Evolutionary conservation across 495 filamentous ascomycete species (phyloP).

Genomic region (Aspergillus indologenus): DNA sequence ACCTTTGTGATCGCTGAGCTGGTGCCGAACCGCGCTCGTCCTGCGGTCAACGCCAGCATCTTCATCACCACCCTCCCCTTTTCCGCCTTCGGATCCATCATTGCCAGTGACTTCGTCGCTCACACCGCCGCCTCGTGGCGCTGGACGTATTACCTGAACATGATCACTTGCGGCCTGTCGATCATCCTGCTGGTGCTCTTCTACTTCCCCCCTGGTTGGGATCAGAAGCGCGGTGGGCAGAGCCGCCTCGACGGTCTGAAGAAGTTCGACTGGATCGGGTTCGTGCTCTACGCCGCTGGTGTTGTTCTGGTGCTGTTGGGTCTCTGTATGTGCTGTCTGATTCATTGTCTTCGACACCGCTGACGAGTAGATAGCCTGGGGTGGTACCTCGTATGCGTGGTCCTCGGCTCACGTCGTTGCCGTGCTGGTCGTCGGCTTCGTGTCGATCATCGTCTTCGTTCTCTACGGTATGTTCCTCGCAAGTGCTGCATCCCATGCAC

Average conservation of each 20-base stretch:
- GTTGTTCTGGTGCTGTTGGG: conserved; percentile 46
- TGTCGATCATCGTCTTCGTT: conserved; percentile 34
- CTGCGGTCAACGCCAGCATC: conserved; percentile 34
- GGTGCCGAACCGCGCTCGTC: conserved; percentile 45
- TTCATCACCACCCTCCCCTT: conserved; percentile 37
- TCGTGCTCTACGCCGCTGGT: conserved; percentile 40
- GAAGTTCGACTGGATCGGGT: conserved; percentile 44
- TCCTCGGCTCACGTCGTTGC: conserved; percentile 44
- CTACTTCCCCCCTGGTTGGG: conserved; percentile 38
- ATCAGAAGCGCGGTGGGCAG: conserved; percentile 27
- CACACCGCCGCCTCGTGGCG: conserved; percentile 39
- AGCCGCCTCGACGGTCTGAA: conserved; percentile 30
- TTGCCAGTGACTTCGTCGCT: conserved; percentile 37
- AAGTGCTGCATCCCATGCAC: not conserved
- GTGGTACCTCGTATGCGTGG: conserved; percentile 48
- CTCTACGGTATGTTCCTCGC: conserved; percentile 5
- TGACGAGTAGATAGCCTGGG: conserved; percentile 32
- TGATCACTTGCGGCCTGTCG: conserved; percentile 36
- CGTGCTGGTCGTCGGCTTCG: conserved; percentile 41
- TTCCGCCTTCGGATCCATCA: conserved; percentile 39
- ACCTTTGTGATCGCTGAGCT: conserved; percentile 36
- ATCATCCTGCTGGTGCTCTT: conserved; percentile 34
- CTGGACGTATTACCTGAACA: conserved; percentile 45
- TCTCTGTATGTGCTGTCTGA: conserved; percentile 33
- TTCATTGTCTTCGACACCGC: not conserved